Evolutionary conservation across 768 basidiomycete genomes (phyloP), one percentile per base, ranked within the genome.

Genomic region (Pisolithus microcarpus): DNA sequence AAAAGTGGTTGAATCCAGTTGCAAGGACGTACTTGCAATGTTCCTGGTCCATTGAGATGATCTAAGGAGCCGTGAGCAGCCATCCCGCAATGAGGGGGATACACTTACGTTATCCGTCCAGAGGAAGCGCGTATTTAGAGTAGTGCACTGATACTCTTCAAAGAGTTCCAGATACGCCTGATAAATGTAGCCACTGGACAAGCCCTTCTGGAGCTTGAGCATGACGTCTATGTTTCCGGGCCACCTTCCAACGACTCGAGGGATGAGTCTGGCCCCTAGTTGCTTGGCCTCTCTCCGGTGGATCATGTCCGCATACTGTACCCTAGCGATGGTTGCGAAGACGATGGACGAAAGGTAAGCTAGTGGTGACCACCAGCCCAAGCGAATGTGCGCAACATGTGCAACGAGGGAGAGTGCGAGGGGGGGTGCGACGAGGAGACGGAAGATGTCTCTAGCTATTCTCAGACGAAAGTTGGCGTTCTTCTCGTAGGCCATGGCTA

Each of bases 171-270:
- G 71, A 54, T 85, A 85, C 4, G 79, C 79, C 49, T 83, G 78
- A 42, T 78, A 73, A 13, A 81, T 69, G 62, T 87, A 87, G 58
- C 75, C 75, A 19, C 74, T 78, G 55, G 77, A 74, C 62, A 80
- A 77, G 0, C 78, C 76, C 19, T 69, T 68, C 57, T 77, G 72
- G 70, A 83, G 76, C 49, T 66, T 70, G 43, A 85, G 59, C 51
- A 85, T 72, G 44, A 87, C 64, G 58, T 89, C 86, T 57, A 87
- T 67, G 61, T 87, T 87, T n/a, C 86, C 86, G 4, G 84, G 85
- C 82, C 83, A 85, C 68, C 77, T 81, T 7, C 85, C 85, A 16
- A 75, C 69, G 15, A 86, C 78, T 18, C 73, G 67, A 4, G 81
- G 82, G 44, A 84, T 78, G 2, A 65, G 70, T 52, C 70, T 69